Base-by-base conservation (phyloP, 495 filamentous ascomycete genomes). In the Tuber aestivum region DNA sequence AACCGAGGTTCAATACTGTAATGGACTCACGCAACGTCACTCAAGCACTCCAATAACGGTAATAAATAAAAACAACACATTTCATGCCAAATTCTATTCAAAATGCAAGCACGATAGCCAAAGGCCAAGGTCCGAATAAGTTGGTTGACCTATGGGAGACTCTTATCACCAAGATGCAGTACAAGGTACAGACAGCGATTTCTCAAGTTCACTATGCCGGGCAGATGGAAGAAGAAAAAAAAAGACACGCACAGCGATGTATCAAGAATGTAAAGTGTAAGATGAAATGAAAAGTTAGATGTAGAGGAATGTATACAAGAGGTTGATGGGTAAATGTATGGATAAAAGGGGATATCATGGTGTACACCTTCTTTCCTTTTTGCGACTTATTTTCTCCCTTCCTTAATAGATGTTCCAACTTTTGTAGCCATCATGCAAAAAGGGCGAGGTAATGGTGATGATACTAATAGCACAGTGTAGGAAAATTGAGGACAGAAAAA, bases 191-290 rank as follows among this genome's bases (percentile, higher is more conserved):
- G 14, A 65, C 27, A 65, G 56, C 14, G 5, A 27, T n/a, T n/a
- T n/a, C 14, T 18, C 18, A 65, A n/a, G 27, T 35, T 65, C 5
- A 35, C 56, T 2, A 27, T 65, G 1, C 16, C 16, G 23, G 27
- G 16, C 27, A 12, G 56, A 32, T 18, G 27, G 56, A 35, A 18
- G 56, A 70, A 42, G 69, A 75, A 78, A 27, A 42, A 56, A 27
- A 70, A 32, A 73, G 68, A 75, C 21, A 72, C 35, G 44, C 56
- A 6, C 56, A 65, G 56, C 56, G 56, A 35, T 65, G 56, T 35
- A 65, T 65, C 56, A 35, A 65, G 56, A 65, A 65, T 65, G 27
- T 65, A 65, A 61, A 32, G 27, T 16, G 12, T 65, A 3, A 35
- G 27, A 65, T n/a, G 23, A n/a, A 16, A n/a, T 27, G 23, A 35